Evolutionary conservation across 257 asterid species (phyloP), one percentile per base, ranked within the genome.

Genomic region (Ilex aquifolium): DNA sequence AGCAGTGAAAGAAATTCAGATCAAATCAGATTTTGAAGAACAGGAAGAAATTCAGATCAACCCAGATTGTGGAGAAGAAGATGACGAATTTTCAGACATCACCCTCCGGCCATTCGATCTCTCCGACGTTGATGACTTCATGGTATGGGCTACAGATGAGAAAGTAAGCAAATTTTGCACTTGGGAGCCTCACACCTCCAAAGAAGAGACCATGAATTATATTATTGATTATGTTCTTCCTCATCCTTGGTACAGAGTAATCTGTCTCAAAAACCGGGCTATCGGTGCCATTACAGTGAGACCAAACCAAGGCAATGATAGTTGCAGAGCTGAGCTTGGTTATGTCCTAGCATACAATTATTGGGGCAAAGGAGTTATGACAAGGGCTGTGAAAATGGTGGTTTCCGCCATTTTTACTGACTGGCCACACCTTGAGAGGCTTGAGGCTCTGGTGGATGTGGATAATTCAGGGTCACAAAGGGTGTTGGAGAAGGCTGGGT

Each of bases 361-460:
- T 44, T 88, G 96, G 96, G 98, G 96, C 1, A 86, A 77, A 46
- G 95, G 98, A 30, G 74, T 91, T 12, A 90, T 83, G 11, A 82
- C 96, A 0, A 65, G 61, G 77, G 96, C 96, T 21, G 96, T 84
- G 72, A 81, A 63, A 66, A 71, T 80, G 85, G 94, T 81, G 71
- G 90, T 87, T 54, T 39, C 75, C 58, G 51, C 72, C 8, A 82
- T 80, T 44, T 91, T 88, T 27, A 56, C 63, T 44, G 91, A 88
- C 67, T 88, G 94, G 98, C 80, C 76, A 6, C 83, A 84, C 27
- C 74, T 86, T 66, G 88, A 82, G 76, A 79, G 95, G 67, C 73
- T 86, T 71, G 87, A 91, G 80, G 98, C 90, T 63, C 59, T 91
- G 63, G 96, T 77, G 67, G 95, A 44, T 13, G 50, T 44, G 11